Percentiles rank a stretch among this genome's conserved stretches.
phyloP scores from a whole-genome alignment of 1,139 yeast species.

The Kodamaea suecica region DNA sequence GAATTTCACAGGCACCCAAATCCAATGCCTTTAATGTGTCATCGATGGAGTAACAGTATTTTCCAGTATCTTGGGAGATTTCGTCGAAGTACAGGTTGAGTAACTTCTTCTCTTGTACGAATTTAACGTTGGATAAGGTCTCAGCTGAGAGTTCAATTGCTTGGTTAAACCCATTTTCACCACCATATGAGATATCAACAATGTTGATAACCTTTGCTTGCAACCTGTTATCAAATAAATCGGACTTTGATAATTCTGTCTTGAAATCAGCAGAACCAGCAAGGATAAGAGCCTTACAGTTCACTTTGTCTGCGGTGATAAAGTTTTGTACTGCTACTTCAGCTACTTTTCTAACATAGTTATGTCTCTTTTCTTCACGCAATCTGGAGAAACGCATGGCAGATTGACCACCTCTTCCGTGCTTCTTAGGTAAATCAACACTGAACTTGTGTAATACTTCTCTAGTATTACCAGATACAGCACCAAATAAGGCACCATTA shows the following conservation, averaged over 20 bases:
- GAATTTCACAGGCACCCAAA: slow-evolving; percentile 89
- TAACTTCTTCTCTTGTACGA: slow-evolving; percentile 96
- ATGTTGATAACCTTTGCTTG: slow-evolving; percentile 83
- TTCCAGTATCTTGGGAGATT: slow-evolving; percentile 94
- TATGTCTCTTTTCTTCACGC: slow-evolving; percentile 98
- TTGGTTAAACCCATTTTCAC: slow-evolving; percentile 98
- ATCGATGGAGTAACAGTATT: slow-evolving; percentile 95
- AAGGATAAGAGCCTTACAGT: slow-evolving; percentile 87
- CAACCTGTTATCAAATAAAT: slow-evolving; percentile 85
- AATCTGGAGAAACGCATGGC: slow-evolving; percentile 98
- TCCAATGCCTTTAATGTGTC: slow-evolving; percentile 95
- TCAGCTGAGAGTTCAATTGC: slow-evolving; percentile 97
- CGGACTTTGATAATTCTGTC: slow-evolving; percentile 88
- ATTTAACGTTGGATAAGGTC: slow-evolving; percentile 92
- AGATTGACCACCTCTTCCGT: slow-evolving; percentile 99
- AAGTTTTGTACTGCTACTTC: slow-evolving; percentile 97
- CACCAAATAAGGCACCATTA: slow-evolving; percentile 95
- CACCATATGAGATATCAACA: slow-evolving; percentile 97
- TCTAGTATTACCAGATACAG: slow-evolving; percentile 95
- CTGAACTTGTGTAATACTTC: slow-evolving; percentile 94
- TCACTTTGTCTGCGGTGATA: slow-evolving; percentile 87
- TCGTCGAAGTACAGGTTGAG: slow-evolving; percentile 91
- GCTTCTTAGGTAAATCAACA: slow-evolving; percentile 97
- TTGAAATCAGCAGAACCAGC: slow-evolving; percentile 99
- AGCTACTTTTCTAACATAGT: slow-evolving; percentile 95